Base-by-base conservation (phyloP, 2,329 filamentous ascomycete genomes). In the Fusarium ramigenum region DNA sequence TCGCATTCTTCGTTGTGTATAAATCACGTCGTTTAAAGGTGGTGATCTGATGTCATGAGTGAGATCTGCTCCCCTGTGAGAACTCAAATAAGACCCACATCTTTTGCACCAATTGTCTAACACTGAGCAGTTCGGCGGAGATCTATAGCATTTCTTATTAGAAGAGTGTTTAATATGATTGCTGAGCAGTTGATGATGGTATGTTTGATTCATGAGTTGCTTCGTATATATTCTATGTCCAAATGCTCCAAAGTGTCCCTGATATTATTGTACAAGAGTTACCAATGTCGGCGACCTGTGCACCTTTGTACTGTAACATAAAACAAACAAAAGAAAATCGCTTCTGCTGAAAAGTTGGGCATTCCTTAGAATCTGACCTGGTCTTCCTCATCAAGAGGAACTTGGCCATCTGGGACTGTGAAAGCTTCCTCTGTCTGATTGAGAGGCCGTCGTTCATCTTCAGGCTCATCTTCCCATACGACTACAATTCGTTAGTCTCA, bases 401-500 rank as follows among this genome's bases (percentile, higher is more conserved):
- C 61, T 56, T 71, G 69, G 9, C 69, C 69, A 14, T 37, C 67
- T 15, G 63, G 44, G 14, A 47, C 43, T 25, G 63, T 64, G 23
- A 73, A 69, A 25, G 65, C 36, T 25, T 69, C 60, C 12, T 66
- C 63, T 28, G 49, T 57, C 9, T 53, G 49, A 36, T 77, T 74
- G 7, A 77, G 54, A 34, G 75, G 77, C 47, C 78, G 77, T 5
- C 61, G 60, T 60, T 81, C 80, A 21, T 76, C 77, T 16, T 76
- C 64, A 0, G 54, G 32, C 6, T 61, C 65, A 21, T 78, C 79
- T 36, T 81, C 76, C 82, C 82, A 83, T 47, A 80, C 76, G 44
- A 83, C 82, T 83, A 14, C 30, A 36, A 43, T 3, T 21, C 34
- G 50, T 79, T 21, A 80, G 76, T 60, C 14, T 39, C n/a, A 18